phyloP scores from a whole-genome alignment of 305 asterid species.

The Withania somnifera region DNA sequence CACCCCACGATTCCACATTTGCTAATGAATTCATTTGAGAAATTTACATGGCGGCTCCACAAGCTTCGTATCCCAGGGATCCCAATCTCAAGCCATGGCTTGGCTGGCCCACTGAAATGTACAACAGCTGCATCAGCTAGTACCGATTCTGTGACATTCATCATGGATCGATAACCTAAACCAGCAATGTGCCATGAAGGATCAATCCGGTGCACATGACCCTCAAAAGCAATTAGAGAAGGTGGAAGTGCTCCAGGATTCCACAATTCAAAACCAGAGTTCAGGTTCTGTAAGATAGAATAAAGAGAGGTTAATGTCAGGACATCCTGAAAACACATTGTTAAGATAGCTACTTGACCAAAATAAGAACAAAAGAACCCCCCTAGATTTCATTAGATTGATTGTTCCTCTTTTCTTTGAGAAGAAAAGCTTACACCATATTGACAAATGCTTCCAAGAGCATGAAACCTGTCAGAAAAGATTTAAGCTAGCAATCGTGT shows the following conservation, averaged over 20 bases:
- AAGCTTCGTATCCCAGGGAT: slow-evolving; percentile 35
- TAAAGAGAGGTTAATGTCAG: neutral
- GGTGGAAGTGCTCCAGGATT: slow-evolving; percentile 78
- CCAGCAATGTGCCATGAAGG: slow-evolving; percentile 69
- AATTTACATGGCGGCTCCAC: slow-evolving; percentile 59
- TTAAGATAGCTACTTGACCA: neutral
- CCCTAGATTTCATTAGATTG: neutral
- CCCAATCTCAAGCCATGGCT: slow-evolving; percentile 85
- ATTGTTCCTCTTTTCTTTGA: neutral
- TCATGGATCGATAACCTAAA: slow-evolving; percentile 41
- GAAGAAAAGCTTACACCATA: neutral
- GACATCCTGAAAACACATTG: neutral
- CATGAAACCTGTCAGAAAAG: neutral
- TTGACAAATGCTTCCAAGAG: neutral
- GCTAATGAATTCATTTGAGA: slow-evolving; percentile 37
- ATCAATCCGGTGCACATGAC: slow-evolving; percentile 49
- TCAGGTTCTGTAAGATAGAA: slow-evolving; percentile 37
- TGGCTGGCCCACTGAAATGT: slow-evolving; percentile 85
- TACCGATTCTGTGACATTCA: slow-evolving; percentile 5
- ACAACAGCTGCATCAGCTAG: slow-evolving; percentile 47
- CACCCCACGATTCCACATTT: slow-evolving; percentile 45
- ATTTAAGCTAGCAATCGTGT: neutral
- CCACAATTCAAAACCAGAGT: slow-evolving; percentile 63
- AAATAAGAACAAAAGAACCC: neutral
- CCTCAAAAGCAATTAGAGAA: slow-evolving; percentile 61